These are phyloP conservation scores for Lodderomyces beijingensis DNA, from an alignment of 1,139 yeast genomes.

Conservation along the genomic window DNA sequence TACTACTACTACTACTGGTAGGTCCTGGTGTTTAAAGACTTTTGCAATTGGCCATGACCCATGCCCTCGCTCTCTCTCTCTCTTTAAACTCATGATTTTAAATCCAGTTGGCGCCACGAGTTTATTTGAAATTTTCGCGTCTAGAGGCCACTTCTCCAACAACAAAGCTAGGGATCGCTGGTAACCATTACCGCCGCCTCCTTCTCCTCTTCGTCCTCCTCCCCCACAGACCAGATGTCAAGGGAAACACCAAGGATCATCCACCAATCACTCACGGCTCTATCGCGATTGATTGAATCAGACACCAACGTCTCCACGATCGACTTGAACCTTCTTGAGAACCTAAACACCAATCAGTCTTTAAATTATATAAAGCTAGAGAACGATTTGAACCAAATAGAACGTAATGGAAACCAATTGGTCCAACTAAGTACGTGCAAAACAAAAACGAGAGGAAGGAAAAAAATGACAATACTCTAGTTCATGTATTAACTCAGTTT, in stretches of 20 bases:
- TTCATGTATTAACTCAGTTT: slow-evolving; percentile 8
- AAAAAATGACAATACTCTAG: not conserved
- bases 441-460: not conserved
- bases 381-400: slow-evolving; percentile 38
- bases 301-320: slow-evolving; percentile 53
- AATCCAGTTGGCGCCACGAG: no score
- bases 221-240: slow-evolving; percentile 14
- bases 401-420: slow-evolving; percentile 28
- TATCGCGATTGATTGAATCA: slow-evolving; percentile 38
- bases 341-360: slow-evolving; percentile 55
- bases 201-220: not conserved
- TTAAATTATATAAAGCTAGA: slow-evolving; percentile 54
- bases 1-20: no score
- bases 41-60: no score
- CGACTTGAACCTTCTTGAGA: slow-evolving; percentile 50
- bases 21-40: no score
- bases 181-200: no score
- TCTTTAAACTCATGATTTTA: no score
- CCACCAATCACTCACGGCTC: slow-evolving; percentile 26
- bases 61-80: not conserved
- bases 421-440: slow-evolving; percentile 28
- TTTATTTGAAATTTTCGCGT: no score
- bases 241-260: slow-evolving; percentile 30
- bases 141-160: no score
- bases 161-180: no score